phyloP scores from a whole-genome alignment of 805 yeast species.

The Saccharomyces mikatae region DNA sequence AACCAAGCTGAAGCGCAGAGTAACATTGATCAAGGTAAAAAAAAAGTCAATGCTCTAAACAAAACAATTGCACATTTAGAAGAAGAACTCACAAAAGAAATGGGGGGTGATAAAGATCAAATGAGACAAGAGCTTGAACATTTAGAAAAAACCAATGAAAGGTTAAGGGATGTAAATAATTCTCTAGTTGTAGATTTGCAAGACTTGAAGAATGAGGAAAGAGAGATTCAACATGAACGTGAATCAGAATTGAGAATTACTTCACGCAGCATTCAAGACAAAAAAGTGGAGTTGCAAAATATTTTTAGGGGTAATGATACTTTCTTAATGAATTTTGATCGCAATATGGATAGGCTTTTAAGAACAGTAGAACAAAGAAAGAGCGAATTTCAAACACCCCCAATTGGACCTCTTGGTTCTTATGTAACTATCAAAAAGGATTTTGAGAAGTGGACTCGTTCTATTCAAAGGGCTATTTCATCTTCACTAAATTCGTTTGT shows the following conservation, averaged over 20 bases:
- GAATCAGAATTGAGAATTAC: constrained; percentile 7
- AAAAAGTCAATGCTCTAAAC: constrained; percentile 14
- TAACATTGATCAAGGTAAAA: constrained; percentile 15
- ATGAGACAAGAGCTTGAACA: constrained; percentile 14
- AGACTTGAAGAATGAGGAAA: constrained; percentile 15
- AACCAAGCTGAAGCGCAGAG: constrained; percentile 17
- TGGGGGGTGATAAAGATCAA: constrained; percentile 27
- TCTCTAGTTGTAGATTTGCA: constrained; percentile 7
- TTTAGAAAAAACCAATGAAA: constrained; percentile 9
- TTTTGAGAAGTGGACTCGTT: constrained; percentile 46
- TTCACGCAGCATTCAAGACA: constrained; percentile 10
- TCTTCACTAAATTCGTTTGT: constrained; percentile 52
- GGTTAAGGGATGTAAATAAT: constrained; percentile 3
- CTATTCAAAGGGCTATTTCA: constrained; percentile 50
- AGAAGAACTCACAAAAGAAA: constrained; percentile 19
- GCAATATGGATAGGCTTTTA: constrained; percentile 35
- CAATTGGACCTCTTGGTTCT: constrained; percentile 78
- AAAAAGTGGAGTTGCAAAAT: constrained; percentile 16
- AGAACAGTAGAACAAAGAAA: constrained; percentile 33
- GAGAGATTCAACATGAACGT: constrained; percentile 6
- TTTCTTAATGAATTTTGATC: constrained; percentile 44
- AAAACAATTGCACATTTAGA: constrained; percentile 22
- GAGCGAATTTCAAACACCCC: constrained; percentile 38
- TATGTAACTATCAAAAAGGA: constrained; percentile 48
- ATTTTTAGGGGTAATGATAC: constrained; percentile 25